Conservation (phyloP, 2,329 filamentous ascomycete species). For the Teratosphaeria gauchensis region DNA sequence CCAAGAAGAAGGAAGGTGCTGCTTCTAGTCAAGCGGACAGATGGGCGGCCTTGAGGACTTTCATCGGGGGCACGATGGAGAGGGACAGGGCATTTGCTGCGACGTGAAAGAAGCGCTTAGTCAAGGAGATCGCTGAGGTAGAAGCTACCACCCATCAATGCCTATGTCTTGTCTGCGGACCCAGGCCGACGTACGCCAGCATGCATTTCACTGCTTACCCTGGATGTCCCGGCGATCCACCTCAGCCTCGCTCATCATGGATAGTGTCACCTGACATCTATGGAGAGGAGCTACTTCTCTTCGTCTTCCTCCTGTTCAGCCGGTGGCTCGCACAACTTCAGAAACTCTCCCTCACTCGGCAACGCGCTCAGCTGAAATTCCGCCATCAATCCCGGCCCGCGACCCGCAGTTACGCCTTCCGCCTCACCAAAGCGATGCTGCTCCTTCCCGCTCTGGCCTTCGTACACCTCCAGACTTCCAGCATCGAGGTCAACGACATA, state of each 20-base stretch:
- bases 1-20: slow-evolving; percentile 8
- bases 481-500: background rate
- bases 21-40: slow-evolving; percentile 43
- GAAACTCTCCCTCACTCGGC: background rate
- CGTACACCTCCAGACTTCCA: background rate
- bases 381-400: background rate
- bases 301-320: background rate
- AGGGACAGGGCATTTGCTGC: slow-evolving; percentile 64
- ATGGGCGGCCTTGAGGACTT: slow-evolving; percentile 74
- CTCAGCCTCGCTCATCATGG: no score
- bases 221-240: no score
- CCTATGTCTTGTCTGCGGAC: no score
- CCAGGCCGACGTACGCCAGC: no score
- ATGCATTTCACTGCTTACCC: no score
- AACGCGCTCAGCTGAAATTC: background rate
- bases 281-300: background rate
- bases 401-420: background rate
- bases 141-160: no score
- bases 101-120: background rate
- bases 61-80: slow-evolving; percentile 82
- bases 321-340: background rate
- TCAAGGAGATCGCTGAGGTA: no score
- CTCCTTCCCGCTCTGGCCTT: background rate
- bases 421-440: background rate
- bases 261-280: no score